phyloP scores from a whole-genome alignment of 164 flowering plant species.

The Nymphaea thermarum region DNA sequence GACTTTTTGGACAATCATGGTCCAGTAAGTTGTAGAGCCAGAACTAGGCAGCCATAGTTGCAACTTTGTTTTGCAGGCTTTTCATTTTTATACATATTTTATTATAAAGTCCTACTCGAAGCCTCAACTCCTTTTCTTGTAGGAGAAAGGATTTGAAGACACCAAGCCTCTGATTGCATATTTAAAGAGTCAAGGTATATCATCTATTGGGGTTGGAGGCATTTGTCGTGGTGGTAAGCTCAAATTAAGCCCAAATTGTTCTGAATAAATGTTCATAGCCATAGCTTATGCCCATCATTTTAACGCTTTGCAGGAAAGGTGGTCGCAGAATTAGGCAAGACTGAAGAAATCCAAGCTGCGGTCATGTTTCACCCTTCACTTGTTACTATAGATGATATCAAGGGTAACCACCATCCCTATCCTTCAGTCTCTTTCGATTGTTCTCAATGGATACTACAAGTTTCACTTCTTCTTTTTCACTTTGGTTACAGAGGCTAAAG shows the following conservation, averaged over 20 bases:
- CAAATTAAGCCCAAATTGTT: not conserved
- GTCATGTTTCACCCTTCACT: conserved; percentile 64
- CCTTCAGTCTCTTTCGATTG: no score
- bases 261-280: not conserved
- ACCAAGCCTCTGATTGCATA: conserved; percentile 48
- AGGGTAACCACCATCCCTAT: conserved; percentile 22
- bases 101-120: no score
- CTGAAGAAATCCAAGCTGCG: conserved; percentile 41
- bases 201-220: conserved; percentile 52
- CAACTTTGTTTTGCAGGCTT: not conserved
- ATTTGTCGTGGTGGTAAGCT: conserved; percentile 70
- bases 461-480: no score
- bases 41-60: not conserved
- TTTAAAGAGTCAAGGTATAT: conserved; percentile 37
- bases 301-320: conserved; percentile 42
- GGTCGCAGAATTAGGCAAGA: conserved; percentile 44
- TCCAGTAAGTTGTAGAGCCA: conserved; percentile 21
- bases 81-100: not conserved
- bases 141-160: conserved; percentile 55
- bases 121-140: not conserved
- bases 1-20: conserved; percentile 48
- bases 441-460: no score
- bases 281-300: not conserved
- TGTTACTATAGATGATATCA: conserved; percentile 53
- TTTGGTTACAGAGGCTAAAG: conserved; percentile 38